These are phyloP conservation scores for Angomonas ambiguus DNA, from an alignment of 208 protist species.

Conservation along the genomic window DNA sequence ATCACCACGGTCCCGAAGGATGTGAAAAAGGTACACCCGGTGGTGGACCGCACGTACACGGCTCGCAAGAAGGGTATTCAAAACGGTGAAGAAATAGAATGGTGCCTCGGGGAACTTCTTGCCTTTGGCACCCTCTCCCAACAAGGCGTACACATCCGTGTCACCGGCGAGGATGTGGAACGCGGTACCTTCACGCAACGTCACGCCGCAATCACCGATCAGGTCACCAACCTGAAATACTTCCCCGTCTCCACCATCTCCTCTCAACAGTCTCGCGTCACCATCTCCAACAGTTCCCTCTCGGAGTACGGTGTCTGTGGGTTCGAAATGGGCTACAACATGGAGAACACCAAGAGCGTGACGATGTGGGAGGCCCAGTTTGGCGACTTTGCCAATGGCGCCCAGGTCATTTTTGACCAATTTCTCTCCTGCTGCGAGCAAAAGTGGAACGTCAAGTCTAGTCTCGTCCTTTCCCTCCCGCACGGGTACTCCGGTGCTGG, in stretches of 20 bases:
- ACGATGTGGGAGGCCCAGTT: slow-evolving; percentile 99
- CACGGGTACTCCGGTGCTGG: slow-evolving; percentile 98
- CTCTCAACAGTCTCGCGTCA: slow-evolving; percentile 80
- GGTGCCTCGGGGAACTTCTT: slow-evolving; percentile 94
- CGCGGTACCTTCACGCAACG: slow-evolving; percentile 98
- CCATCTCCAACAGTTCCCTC: slow-evolving; percentile 94
- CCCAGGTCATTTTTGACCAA: slow-evolving; percentile 99
- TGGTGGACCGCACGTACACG: slow-evolving; percentile 89
- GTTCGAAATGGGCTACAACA: slow-evolving; percentile 96
- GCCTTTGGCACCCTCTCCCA: slow-evolving; percentile 92
- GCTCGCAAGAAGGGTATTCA: slow-evolving; percentile 84
- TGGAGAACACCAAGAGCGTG: slow-evolving; percentile 93
- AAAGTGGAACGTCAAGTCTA: slow-evolving; percentile 95
- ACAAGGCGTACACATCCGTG: slow-evolving; percentile 92
- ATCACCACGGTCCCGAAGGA: slow-evolving; percentile 84
- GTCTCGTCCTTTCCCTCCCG: slow-evolving; percentile 95
- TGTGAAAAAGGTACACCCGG: slow-evolving; percentile 84
- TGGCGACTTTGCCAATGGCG: slow-evolving; percentile 99
- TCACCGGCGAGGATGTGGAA: slow-evolving; percentile 97
- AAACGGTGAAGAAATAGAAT: slow-evolving; percentile 87
- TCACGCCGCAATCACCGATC: slow-evolving; percentile 94
- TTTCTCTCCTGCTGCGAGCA: slow-evolving; percentile 90
- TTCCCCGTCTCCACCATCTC: slow-evolving; percentile 70
- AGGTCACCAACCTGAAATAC: slow-evolving; percentile 89
- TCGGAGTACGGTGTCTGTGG: slow-evolving; percentile 96